Conservation (phyloP, 768 basidiomycete genomes). For the Gyrodon lividus region DNA sequence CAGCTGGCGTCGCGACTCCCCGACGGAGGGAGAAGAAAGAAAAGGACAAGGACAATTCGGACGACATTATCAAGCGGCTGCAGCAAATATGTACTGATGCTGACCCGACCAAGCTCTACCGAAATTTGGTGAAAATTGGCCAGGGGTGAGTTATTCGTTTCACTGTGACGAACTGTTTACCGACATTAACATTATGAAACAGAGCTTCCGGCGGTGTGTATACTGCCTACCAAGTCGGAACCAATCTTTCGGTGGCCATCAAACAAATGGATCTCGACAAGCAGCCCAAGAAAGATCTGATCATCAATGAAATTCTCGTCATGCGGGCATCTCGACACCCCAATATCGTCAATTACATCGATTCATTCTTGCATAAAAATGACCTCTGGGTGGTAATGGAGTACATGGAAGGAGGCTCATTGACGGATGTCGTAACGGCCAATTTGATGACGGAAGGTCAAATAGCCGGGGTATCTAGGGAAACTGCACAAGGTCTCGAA, state of each 20-base stretch:
- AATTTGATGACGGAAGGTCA: constrained; percentile 98
- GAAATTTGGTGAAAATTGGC: constrained; percentile 94
- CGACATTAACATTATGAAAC: constrained; percentile 14
- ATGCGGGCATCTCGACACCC: constrained; percentile 96
- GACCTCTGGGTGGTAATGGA: constrained; percentile 99
- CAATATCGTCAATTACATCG: constrained; percentile 99
- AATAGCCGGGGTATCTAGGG: constrained; percentile 93
- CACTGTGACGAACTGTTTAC: not conserved
- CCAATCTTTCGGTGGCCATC: constrained; percentile 93
- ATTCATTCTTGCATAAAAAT: constrained; percentile 96
- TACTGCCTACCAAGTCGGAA: constrained; percentile 96
- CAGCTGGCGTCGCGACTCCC: constrained; percentile 73
- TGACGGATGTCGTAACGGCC: constrained; percentile 90
- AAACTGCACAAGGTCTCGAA: constrained; percentile 89
- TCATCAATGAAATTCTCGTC: constrained; percentile 99
- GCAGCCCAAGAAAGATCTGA: constrained; percentile 98
- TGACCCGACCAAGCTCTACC: constrained; percentile 91
- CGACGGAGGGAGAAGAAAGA: constrained; percentile 85
- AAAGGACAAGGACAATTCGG: constrained; percentile 72
- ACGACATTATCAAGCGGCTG: constrained; percentile 88
- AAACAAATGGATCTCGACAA: constrained; percentile 99
- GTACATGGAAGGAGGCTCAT: constrained; percentile 95
- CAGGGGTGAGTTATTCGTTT: constrained; percentile 70
- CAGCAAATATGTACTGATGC: constrained; percentile 96
- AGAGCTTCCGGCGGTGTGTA: constrained; percentile 98